These are phyloP conservation scores for Volvox carteri DNA, from an alignment of 163 green algal species.

Conservation along the genomic window DNA sequence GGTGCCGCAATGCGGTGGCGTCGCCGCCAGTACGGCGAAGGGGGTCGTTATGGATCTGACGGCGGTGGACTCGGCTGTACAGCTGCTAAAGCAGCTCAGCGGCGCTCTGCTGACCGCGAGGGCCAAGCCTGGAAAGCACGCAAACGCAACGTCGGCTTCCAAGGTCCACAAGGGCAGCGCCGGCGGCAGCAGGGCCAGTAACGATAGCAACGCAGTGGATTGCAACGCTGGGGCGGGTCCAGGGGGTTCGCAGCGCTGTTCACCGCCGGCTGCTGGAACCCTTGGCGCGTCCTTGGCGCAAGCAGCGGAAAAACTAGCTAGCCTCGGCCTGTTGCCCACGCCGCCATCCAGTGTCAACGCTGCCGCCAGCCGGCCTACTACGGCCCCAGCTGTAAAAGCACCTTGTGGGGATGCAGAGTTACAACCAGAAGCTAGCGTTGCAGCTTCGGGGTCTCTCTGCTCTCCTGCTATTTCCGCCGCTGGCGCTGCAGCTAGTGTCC, in stretches of 20 bases:
- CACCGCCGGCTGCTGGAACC: not conserved
- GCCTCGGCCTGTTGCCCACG: not conserved
- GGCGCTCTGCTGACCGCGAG: not conserved
- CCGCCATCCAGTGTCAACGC: not conserved
- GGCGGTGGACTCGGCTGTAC: not conserved
- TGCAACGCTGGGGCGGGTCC: no score
- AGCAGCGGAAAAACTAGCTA: not conserved
- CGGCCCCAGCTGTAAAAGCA: not conserved
- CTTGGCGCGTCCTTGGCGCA: not conserved
- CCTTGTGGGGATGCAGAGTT: not conserved
- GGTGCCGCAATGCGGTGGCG: not conserved
- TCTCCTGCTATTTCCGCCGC: not conserved
- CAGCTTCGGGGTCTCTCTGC: not conserved
- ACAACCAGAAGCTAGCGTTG: not conserved
- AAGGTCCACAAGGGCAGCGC: not conserved
- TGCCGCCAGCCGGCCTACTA: not conserved
- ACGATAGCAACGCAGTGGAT: not conserved
- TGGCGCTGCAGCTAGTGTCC: not conserved
- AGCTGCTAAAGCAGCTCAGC: conserved; percentile 18
- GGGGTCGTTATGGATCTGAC: not conserved
- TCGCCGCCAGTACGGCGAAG: not conserved
- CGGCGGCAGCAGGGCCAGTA: not conserved
- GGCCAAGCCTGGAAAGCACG: not conserved
- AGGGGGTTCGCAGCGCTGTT: not conserved
- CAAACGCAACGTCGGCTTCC: no score